These are phyloP conservation scores for Hyaloscypha bicolor DNA, from an alignment of 495 filamentous ascomycete genomes.

Conservation along the genomic window DNA sequence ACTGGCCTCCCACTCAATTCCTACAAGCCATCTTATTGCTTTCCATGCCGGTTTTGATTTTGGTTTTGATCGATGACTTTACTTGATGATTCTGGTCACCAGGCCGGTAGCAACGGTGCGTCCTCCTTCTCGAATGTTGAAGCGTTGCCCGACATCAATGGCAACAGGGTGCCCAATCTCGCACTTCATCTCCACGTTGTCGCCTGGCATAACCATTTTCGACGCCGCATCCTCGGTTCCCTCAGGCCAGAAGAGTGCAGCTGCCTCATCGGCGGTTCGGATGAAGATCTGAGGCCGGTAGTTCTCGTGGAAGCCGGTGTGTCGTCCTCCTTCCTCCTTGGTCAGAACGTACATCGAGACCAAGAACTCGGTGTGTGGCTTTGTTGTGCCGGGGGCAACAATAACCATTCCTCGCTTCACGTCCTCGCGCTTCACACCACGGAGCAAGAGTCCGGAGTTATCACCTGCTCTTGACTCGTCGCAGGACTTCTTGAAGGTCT, in stretches of 20 bases:
- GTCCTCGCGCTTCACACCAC: constrained; percentile 93
- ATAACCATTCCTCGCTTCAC: constrained; percentile 92
- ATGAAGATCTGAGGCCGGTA: constrained; percentile 96
- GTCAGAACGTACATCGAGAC: constrained; percentile 93
- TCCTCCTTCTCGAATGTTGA: constrained; percentile 96
- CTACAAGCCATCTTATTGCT: constrained; percentile 11
- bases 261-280: constrained; percentile 90
- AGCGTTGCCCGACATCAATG: constrained; percentile 84
- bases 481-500: constrained; percentile 99
- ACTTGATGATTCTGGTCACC: constrained; percentile 80
- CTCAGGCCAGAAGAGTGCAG: constrained; percentile 78
- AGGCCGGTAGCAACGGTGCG: constrained; percentile 91
- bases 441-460: constrained; percentile 96
- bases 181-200: constrained; percentile 96
- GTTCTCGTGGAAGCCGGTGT: constrained; percentile 89
- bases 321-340: constrained; percentile 96
- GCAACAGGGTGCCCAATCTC: constrained; percentile 79
- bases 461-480: constrained; percentile 92
- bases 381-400: constrained; percentile 72
- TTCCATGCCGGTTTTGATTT: background rate
- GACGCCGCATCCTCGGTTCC: constrained; percentile 62
- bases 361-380: constrained; percentile 87
- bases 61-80: constrained; percentile 31
- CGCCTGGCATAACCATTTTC: constrained; percentile 92
- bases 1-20: constrained; percentile 7